A percentile compares a stretch with the other conserved stretches of the same genome.
These are phyloP conservation scores for Penicillium sp. DNA, from an alignment of 2,329 filamentous ascomycete genomes.

Conservation along the genomic window DNA sequence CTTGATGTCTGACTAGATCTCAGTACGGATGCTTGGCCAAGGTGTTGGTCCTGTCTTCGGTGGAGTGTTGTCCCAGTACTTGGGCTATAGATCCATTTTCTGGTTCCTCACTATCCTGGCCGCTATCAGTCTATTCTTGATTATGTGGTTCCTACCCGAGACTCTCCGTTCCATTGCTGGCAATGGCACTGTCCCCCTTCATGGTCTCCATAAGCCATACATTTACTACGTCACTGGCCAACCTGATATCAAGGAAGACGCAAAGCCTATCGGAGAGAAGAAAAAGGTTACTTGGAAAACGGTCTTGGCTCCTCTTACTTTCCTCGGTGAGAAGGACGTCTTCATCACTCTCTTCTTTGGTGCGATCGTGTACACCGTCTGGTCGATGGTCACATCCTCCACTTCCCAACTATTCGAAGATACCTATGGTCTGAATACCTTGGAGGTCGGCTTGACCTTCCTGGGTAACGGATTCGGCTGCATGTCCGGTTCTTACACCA, in stretches of 20 bases:
- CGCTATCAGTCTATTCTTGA: conserved; percentile 34
- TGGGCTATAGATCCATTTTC: conserved; percentile 42
- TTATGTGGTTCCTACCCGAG: conserved; percentile 44
- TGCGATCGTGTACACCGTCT: conserved; percentile 48
- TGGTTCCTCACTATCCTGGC: conserved; percentile 44
- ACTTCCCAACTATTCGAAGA: conserved; percentile 42
- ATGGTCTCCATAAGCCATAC: conserved; percentile 43
- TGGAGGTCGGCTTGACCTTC: conserved; percentile 44
- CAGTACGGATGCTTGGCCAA: conserved; percentile 46
- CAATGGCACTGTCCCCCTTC: conserved; percentile 42
- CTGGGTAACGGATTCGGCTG: conserved; percentile 45
- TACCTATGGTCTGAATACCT: conserved; percentile 39
- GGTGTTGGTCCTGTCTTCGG: conserved; percentile 49
- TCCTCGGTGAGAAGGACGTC: conserved; percentile 50
- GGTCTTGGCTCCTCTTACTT: conserved; percentile 40
- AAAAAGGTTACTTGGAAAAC: conserved; percentile 33
- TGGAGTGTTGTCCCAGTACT: conserved; percentile 35
- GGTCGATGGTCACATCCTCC: conserved; percentile 51
- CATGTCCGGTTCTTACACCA: conserved; percentile 43
- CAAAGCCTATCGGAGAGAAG: conserved; percentile 14
- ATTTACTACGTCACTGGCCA: conserved; percentile 31
- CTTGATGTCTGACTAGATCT: neutral
- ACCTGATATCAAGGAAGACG: conserved; percentile 15
- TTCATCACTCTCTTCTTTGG: conserved; percentile 46
- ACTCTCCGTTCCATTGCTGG: conserved; percentile 48